Evolutionary conservation across 768 basidiomycete species (phyloP), one percentile per base, ranked within the genome.

Genomic region (Mycena albidolilacea): DNA sequence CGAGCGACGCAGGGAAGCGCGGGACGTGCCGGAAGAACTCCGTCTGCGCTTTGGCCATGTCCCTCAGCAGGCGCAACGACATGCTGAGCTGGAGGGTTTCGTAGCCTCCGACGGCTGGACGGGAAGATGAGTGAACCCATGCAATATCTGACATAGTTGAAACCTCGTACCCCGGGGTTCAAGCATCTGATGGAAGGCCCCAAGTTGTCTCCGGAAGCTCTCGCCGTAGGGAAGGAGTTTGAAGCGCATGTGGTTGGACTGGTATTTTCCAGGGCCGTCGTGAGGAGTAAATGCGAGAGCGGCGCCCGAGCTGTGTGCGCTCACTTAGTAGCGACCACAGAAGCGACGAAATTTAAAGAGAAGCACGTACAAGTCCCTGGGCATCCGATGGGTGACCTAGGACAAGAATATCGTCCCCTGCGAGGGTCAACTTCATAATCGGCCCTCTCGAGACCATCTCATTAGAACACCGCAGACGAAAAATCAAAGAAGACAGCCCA

Each of bases 361-460:
- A 7, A 8, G 10, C 5, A 41, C 7, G 14, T 11, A 57, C 64
- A 55, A 66, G 64, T 23, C 57, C 64, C 14, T 66, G 38, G 14
- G 64, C 64, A 48, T 66, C 64, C 3, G 37, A 4, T 6, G 64
- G 39, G 43, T 55, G 3, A 19, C 64, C 54, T 37, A 66, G 23
- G 21, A 66, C 52, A 23, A 66, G 12, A 50, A 66, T 39, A 52
- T 66, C 52, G 30, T 54, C 39, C n/a, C 64, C 64, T 11, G 64
- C 52, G 38, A 66, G 64, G 39, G 48, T 39, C 35, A 66, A 7
- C n/a, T 57, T 66, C 9, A 57, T n/a, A 35, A 66, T 66, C 6
- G 64, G 52, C 11, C 52, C 52, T 66, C n/a, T 21, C 39, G 30
- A 30, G 30, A 30, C 30, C 4, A 3, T 30, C 4, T 30, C 30